Conservation (phyloP, 2,329 filamentous ascomycete species). For the Aspergillus pseudonomiae region DNA sequence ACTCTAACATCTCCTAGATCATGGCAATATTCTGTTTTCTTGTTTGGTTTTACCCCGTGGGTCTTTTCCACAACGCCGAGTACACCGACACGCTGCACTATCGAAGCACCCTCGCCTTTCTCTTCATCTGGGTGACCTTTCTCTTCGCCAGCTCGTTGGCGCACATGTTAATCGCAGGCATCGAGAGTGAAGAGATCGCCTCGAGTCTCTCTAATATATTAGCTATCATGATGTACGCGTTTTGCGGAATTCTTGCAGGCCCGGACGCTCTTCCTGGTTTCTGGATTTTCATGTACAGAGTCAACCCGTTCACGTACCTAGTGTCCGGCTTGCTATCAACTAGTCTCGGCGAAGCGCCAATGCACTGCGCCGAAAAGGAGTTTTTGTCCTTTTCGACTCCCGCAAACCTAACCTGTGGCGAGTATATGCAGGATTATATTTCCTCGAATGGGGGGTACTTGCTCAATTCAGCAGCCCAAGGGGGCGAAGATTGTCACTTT, state of each 20-base stretch:
- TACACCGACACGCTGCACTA: constrained; percentile 38
- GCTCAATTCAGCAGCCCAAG: constrained; percentile 1
- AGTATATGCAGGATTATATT: constrained; percentile 11
- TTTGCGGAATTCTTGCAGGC: constrained; percentile 18
- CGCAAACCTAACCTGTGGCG: constrained; percentile 3
- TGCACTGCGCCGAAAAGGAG: constrained; percentile 8
- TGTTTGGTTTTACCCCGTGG: constrained; percentile 65
- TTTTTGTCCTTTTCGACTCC: constrained; percentile 2
- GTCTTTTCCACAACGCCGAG: constrained; percentile 38
- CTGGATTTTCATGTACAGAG: constrained; percentile 21
- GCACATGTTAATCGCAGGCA: constrained; percentile 65
- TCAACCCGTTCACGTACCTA: constrained; percentile 23
- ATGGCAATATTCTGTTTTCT: constrained; percentile 61
- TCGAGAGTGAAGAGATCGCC: constrained; percentile 9
- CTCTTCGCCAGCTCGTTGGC: constrained; percentile 71
- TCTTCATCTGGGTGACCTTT: constrained; percentile 66
- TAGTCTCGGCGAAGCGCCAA: constrained; percentile 1
- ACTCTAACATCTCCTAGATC: constrained; percentile 38
- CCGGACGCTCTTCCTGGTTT: constrained; percentile 15
- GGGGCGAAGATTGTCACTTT: not conserved
- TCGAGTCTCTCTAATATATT: constrained; percentile 12
- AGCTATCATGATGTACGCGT: constrained; percentile 14
- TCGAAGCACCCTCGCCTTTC: constrained; percentile 63
- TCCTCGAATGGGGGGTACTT: constrained; percentile 5
- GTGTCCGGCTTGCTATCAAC: constrained; percentile 22